Conservation (phyloP, 495 filamentous ascomycete species). For the Aspergillus panamensis region DNA sequence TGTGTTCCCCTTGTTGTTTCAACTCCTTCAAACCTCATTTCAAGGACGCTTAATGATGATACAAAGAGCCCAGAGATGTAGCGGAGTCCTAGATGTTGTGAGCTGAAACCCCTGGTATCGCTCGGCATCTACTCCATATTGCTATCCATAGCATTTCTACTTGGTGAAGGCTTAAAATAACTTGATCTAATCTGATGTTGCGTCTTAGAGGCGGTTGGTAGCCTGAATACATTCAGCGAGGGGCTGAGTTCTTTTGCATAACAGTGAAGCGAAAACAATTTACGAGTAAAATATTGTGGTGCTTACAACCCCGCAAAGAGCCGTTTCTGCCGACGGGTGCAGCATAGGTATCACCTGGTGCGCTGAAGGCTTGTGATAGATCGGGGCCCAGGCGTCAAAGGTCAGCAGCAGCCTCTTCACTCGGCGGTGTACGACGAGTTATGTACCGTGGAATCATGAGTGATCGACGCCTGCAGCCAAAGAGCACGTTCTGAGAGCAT, state of each 20-base stretch:
- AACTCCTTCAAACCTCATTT: constrained; percentile 4
- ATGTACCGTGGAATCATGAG: not conserved
- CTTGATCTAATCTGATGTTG: constrained; percentile 58
- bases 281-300: not conserved
- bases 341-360: not conserved
- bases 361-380: not conserved
- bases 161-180: constrained; percentile 45
- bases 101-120: constrained; percentile 42
- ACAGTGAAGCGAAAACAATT: not conserved
- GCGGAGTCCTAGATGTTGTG: constrained; percentile 2
- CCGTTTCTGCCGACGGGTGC: not conserved
- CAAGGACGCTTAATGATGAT: constrained; percentile 40
- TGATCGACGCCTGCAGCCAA: not conserved
- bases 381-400: not conserved
- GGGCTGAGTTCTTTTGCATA: not conserved
- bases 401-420: not conserved
- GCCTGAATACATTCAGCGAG: not conserved
- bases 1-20: not conserved
- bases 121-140: constrained; percentile 15
- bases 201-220: not conserved
- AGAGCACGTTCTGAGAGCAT: not conserved
- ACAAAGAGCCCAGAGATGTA: constrained; percentile 36
- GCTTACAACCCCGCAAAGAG: not conserved
- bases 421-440: not conserved
- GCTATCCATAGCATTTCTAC: constrained; percentile 9